Evolutionary conservation across 495 filamentous ascomycete genomes (phyloP).

Genomic region (Penicillium lagena): DNA sequence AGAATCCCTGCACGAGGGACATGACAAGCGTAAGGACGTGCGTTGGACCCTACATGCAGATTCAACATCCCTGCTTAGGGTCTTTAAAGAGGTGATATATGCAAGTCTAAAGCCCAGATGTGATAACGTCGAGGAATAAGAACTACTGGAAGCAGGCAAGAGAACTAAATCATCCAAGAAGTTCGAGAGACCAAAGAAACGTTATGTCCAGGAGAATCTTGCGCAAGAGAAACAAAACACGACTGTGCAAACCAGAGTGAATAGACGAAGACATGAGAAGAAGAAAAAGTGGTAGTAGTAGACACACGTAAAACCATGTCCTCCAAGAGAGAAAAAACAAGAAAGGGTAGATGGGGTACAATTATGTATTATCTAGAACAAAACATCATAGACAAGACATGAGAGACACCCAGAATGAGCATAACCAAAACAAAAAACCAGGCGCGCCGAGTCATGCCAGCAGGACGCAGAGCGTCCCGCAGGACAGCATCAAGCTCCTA

Average conservation of each 20-base stretch:
- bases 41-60: no score
- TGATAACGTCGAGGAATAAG: neutral
- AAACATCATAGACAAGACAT: slow-evolving; percentile 15
- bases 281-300: neutral
- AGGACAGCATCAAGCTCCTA: slow-evolving; percentile 1
- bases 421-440: neutral
- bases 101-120: no score
- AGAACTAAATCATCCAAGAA: neutral
- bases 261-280: neutral
- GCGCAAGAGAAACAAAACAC: neutral
- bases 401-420: slow-evolving; percentile 16
- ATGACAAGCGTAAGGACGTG: no score
- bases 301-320: neutral
- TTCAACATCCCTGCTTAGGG: no score
- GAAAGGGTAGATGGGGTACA: slow-evolving; percentile 1
- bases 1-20: no score
- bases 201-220: slow-evolving; percentile 17
- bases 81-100: no score
- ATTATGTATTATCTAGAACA: slow-evolving; percentile 22
- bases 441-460: no score
- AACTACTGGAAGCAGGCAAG: neutral
- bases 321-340: slow-evolving; percentile 5
- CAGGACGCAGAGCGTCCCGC: no score
- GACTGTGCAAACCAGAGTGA: no score
- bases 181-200: slow-evolving; percentile 4